Conservation (phyloP, 352 stramenopile species). For the Globisporangium perplexum region DNA sequence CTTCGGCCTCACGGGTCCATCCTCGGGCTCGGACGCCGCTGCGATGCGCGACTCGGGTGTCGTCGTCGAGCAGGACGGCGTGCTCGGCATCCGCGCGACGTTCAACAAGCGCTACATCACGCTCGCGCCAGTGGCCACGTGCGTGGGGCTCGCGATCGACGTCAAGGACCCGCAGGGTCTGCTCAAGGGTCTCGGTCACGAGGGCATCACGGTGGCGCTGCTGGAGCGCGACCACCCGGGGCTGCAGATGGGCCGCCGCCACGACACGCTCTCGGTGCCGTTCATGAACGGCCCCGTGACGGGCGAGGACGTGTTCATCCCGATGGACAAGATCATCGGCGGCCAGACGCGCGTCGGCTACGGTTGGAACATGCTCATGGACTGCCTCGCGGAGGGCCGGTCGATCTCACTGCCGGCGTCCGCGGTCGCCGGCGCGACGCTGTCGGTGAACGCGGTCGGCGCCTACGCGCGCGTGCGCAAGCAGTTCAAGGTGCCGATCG, state of each 20-base stretch:
- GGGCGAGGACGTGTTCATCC: slow-evolving; percentile 97
- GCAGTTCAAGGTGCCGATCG: slow-evolving; percentile 98
- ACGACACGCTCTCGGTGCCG: slow-evolving; percentile 93
- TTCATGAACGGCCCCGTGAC: slow-evolving; percentile 99
- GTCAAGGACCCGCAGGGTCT: slow-evolving; percentile 94
- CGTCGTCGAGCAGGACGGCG: slow-evolving; percentile 92
- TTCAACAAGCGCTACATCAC: slow-evolving; percentile 99
- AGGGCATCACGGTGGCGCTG: slow-evolving; percentile 96
- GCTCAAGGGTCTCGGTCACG: slow-evolving; percentile 89
- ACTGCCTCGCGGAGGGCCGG: slow-evolving; percentile 96
- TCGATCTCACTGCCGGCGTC: slow-evolving; percentile 96
- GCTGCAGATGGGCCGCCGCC: slow-evolving; percentile 93
- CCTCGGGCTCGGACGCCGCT: slow-evolving; percentile 94
- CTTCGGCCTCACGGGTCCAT: slow-evolving; percentile 95
- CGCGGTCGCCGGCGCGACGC: slow-evolving; percentile 89
- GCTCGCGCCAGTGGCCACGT: slow-evolving; percentile 94
- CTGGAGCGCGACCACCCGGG: slow-evolving; percentile 94
- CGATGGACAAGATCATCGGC: slow-evolving; percentile 97
- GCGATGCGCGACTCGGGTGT: slow-evolving; percentile 93
- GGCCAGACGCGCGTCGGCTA: slow-evolving; percentile 95
- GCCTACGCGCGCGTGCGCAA: slow-evolving; percentile 96
- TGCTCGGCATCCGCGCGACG: slow-evolving; percentile 92
- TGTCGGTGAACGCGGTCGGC: slow-evolving; percentile 91
- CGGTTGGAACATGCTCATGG: slow-evolving; percentile 99
- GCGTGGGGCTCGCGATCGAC: slow-evolving; percentile 96